Evolutionary conservation across 768 basidiomycete genomes (phyloP).

Genomic region (Suillus decipiens): DNA sequence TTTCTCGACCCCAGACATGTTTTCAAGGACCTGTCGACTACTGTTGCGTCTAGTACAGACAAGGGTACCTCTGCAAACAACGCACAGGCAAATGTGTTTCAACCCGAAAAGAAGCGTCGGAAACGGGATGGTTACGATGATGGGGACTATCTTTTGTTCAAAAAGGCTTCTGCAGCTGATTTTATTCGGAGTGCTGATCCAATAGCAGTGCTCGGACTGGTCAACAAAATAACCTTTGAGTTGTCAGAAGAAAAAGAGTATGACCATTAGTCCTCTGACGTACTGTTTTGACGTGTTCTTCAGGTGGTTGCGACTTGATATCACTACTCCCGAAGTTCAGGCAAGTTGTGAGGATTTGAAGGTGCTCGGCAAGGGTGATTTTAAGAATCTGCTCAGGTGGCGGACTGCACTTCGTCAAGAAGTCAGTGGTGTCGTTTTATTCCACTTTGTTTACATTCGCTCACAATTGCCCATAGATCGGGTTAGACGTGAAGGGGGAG

Average conservation of each 20-base stretch:
- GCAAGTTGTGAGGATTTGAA: constrained; percentile 91
- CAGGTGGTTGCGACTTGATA: constrained; percentile 72
- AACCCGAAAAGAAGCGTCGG: constrained; percentile 94
- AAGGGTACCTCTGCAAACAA: constrained; percentile 64
- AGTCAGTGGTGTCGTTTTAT: constrained; percentile 39
- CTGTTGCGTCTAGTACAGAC: constrained; percentile 44
- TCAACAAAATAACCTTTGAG: constrained; percentile 75
- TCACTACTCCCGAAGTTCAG: constrained; percentile 79
- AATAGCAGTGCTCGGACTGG: constrained; percentile 72
- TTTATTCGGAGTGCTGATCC: constrained; percentile 77
- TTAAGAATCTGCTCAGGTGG: constrained; percentile 93
- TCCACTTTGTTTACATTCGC: not conserved
- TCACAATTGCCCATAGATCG: constrained; percentile 52
- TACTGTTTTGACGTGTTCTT: constrained; percentile 12
- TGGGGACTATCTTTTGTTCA: constrained; percentile 90
- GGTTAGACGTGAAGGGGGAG: constrained; percentile 79
- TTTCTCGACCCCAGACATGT: constrained; percentile 98
- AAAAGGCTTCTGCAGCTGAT: constrained; percentile 62
- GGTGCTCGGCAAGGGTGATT: constrained; percentile 97
- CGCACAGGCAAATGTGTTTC: constrained; percentile 88
- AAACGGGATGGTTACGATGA: constrained; percentile 95
- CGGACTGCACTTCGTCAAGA: constrained; percentile 85
- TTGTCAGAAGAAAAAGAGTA: constrained; percentile 86
- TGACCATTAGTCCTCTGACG: constrained; percentile 22
- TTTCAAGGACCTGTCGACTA: constrained; percentile 83